Evolutionary conservation across 139 green algal genomes (phyloP), one percentile per base, ranked within the genome.

Genomic region (Chlorella sorokiniana): DNA sequence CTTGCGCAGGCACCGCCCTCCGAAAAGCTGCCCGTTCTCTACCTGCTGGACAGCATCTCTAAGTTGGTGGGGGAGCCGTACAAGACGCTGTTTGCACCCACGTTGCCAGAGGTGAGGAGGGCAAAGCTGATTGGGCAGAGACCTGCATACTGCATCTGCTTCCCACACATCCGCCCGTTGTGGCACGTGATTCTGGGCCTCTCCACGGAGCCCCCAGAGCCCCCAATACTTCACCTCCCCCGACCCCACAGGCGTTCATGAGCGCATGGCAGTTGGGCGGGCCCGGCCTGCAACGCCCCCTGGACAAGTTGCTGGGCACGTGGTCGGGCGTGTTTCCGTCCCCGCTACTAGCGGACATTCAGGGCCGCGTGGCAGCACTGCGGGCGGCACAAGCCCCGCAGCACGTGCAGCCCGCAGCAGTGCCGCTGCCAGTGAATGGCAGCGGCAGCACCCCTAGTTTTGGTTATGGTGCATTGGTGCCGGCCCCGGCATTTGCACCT

Each of bases 11-110:
- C 78, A 1, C 51, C 78, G 8, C 25, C 52, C 3, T 31, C 79
- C 10, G 69, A 75, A 6, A 95, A 96, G 89, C 86, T 96, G 56
- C 91, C 89, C 4, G 86, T 85, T 4, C 85, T 96, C 1, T 97
- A 96, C 83, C 83, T 96, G 29, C 37, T 97, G 14, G 93, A 96
- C 69, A 93, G 86, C 80, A 96, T 96, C 40, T 81, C 89, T 29
- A 97, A 97, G 81, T 91, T 93, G 56, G 85, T 95, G 9, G 81
- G 87, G 1, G 85, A 91, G 63, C 88, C 87, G 3, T 96, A 94
- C 81, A 83, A 83, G 16, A 40, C 67, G 10, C 65, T 85, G 0
- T 96, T 96, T 41, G 67, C 80, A 1, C 29, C 63, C 22, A 59
- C 63, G 29, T 52, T 93, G 37, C 48, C 81, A 22, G 78, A 93